Conservation (phyloP, 2,329 filamentous ascomycete species). For the Grosmannia serpens region DNA sequence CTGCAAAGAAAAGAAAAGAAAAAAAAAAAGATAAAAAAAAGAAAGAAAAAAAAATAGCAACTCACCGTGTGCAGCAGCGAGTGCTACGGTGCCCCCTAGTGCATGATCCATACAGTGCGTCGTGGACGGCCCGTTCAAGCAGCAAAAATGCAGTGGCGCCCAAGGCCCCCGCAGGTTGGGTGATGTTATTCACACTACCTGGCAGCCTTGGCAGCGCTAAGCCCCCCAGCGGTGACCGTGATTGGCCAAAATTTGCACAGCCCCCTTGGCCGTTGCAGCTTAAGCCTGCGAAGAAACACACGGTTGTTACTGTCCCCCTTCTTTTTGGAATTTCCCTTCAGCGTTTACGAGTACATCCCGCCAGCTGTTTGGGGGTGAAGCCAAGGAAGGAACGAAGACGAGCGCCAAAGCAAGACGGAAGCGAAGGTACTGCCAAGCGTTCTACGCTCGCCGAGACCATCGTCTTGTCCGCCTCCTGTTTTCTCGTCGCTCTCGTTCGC, state of each 20-base stretch:
- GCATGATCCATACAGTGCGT: not conserved
- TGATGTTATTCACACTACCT: not conserved
- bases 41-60: no score
- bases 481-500: not conserved
- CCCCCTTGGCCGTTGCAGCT: not conserved
- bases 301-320: not conserved
- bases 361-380: not conserved
- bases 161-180: not conserved
- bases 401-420: not conserved
- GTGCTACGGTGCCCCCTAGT: not conserved
- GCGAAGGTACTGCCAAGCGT: not conserved
- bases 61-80: not conserved
- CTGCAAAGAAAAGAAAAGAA: no score
- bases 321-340: not conserved
- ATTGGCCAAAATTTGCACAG: not conserved
- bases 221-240: not conserved
- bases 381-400: not conserved
- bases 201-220: not conserved
- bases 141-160: not conserved
- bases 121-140: not conserved
- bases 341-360: not conserved
- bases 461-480: not conserved
- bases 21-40: no score
- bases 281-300: no score
- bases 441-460: not conserved